A percentile compares a stretch with the other conserved stretches of the same genome.
Evolutionary conservation across 208 protist species (phyloP).

Genomic region (Ichthyophonus hoferi): DNA sequence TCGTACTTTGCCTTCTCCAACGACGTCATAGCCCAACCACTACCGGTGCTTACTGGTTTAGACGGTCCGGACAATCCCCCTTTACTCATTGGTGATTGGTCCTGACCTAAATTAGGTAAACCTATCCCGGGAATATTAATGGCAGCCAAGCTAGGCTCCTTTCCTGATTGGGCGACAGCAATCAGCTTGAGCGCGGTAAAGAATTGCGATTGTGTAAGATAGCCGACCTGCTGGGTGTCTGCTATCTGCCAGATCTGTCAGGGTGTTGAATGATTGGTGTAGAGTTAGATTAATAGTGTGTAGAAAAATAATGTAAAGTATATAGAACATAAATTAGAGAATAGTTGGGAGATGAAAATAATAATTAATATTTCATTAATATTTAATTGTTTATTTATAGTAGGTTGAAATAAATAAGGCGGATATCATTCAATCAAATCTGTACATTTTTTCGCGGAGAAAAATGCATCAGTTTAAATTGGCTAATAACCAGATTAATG

Average conservation of each 20-base stretch:
- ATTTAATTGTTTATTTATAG: no score
- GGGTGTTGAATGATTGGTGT: background rate
- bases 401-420: no score
- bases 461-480: background rate
- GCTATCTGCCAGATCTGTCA: background rate
- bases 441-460: background rate
- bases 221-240: background rate
- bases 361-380: no score
- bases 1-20: slow-evolving; percentile 12
- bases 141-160: background rate
- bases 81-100: no score
- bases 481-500: background rate
- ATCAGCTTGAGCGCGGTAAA: background rate
- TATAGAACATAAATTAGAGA: background rate
- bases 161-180: background rate
- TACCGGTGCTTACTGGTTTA: background rate
- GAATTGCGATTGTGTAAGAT: background rate
- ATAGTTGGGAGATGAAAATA: no score
- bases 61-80: background rate
- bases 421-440: no score
- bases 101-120: background rate
- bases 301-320: background rate
- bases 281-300: background rate
- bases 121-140: background rate
- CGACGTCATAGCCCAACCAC: background rate